Evolutionary conservation across 2,329 filamentous ascomycete genomes (phyloP).

Genomic region (Phaeosphaeriaceae sp.): DNA sequence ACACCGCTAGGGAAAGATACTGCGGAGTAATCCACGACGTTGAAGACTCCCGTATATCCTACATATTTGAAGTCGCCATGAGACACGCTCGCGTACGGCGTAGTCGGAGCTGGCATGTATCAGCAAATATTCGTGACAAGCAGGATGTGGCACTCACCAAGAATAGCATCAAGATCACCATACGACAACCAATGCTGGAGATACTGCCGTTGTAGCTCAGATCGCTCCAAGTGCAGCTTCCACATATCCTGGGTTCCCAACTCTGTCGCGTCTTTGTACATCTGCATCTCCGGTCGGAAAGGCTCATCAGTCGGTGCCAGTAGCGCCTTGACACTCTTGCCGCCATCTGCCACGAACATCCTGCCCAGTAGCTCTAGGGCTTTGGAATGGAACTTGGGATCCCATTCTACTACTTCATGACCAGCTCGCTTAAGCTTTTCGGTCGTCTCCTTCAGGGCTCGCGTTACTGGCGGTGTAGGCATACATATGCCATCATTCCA

Average conservation of each 20-base stretch:
- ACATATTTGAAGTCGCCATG: conserved; percentile 56
- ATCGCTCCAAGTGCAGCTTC: conserved; percentile 58
- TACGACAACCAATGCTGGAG: conserved; percentile 55
- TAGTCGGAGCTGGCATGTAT: conserved; percentile 49
- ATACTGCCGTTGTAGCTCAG: conserved; percentile 52
- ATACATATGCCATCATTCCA: conserved; percentile 59
- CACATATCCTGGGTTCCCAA: conserved; percentile 57
- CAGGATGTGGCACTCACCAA: conserved; percentile 33
- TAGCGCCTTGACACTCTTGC: conserved; percentile 54
- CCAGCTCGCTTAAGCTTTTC: conserved; percentile 60
- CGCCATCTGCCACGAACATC: conserved; percentile 62
- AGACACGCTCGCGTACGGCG: conserved; percentile 53
- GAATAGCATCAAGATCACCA: conserved; percentile 54
- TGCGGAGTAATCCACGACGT: conserved; percentile 57
- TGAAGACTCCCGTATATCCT: conserved; percentile 57
- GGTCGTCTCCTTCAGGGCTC: conserved; percentile 65
- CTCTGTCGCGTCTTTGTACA: conserved; percentile 54
- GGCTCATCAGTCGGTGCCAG: conserved; percentile 54
- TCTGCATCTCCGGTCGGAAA: conserved; percentile 58
- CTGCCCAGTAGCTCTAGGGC: conserved; percentile 58
- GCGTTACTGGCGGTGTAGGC: conserved; percentile 61
- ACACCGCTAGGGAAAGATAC: conserved; percentile 56
- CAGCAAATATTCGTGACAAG: conserved; percentile 2
- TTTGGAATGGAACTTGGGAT: conserved; percentile 61
- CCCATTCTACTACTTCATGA: conserved; percentile 66